Evolutionary conservation across 202 grass and related monocot genomes (phyloP).

Genomic region (Cymbopogon flexuosus): DNA sequence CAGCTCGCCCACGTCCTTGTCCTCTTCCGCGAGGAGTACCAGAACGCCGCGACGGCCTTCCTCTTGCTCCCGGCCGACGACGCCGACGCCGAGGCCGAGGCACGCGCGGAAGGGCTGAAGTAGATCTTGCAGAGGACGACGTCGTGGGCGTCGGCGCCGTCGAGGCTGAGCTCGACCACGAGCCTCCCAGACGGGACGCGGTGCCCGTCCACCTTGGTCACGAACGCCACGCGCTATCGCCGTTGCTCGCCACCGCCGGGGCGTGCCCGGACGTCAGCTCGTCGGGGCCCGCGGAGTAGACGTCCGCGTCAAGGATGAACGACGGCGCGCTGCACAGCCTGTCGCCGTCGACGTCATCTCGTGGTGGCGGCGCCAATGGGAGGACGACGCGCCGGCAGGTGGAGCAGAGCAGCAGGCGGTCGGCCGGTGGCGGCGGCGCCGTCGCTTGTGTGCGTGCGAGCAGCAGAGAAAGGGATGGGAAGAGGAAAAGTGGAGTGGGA

Average conservation of each 20-base stretch:
- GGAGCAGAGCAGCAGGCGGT: too few relatives aligned
- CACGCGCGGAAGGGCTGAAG: conserved; percentile 22
- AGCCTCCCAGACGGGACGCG: conserved; percentile 28
- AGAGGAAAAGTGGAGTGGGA: too few relatives aligned
- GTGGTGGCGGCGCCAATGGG: too few relatives aligned
- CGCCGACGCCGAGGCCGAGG: neutral
- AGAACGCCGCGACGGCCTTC: neutral
- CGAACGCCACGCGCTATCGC: conserved; percentile 41
- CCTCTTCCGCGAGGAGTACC: too few relatives aligned
- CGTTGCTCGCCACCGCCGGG: conserved; percentile 25
- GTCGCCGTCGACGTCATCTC: neutral
- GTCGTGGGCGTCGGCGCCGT: neutral
- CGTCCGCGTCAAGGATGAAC: conserved; percentile 40
- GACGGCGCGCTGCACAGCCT: neutral
- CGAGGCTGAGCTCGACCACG: conserved; percentile 43
- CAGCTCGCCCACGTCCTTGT: too few relatives aligned
- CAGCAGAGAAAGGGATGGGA: too few relatives aligned
- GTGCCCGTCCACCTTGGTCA: conserved; percentile 9
- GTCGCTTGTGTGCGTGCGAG: too few relatives aligned
- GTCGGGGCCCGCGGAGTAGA: conserved; percentile 23
- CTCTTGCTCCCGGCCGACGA: conserved; percentile 1
- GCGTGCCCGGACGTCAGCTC: neutral
- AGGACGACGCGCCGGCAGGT: neutral
- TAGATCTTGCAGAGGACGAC: conserved; percentile 39
- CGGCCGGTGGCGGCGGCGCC: too few relatives aligned